These are phyloP conservation scores for Ilex asprella DNA, from an alignment of 257 asterid species.

Conservation along the genomic window DNA sequence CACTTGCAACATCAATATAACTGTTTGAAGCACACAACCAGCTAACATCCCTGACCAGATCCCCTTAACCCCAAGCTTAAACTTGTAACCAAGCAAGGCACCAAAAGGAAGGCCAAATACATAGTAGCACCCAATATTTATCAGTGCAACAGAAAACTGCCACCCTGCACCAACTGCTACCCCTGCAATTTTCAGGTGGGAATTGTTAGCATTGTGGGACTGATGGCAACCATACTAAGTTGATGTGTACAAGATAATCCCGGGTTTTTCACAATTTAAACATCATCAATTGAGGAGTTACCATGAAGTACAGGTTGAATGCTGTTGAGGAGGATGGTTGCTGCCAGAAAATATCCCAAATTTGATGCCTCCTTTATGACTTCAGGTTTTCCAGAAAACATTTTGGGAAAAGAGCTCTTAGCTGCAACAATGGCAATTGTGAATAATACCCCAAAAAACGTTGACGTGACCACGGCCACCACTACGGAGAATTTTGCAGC, in stretches of 20 bases:
- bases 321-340: slow-evolving; percentile 68
- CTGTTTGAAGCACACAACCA: slow-evolving; percentile 66
- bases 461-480: slow-evolving; percentile 48
- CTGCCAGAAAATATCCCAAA: slow-evolving; percentile 59
- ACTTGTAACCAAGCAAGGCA: slow-evolving; percentile 61
- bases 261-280: too few species aligned
- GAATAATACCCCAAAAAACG: slow-evolving; percentile 47
- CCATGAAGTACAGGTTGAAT: slow-evolving; percentile 81
- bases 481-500: slow-evolving; percentile 66
- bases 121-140: slow-evolving; percentile 55
- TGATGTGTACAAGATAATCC: too few species aligned
- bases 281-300: slow-evolving; percentile 9
- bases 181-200: slow-evolving; percentile 31
- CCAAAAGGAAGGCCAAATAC: slow-evolving; percentile 74
- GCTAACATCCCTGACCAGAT: slow-evolving; percentile 78
- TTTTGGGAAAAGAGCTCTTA: slow-evolving; percentile 31
- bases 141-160: slow-evolving; percentile 66
- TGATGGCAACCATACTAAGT: too few species aligned
- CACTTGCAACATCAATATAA: slow-evolving; percentile 26
- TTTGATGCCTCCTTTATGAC: slow-evolving; percentile 58
- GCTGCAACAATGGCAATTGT: slow-evolving; percentile 39
- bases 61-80: slow-evolving; percentile 57
- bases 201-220: not conserved
- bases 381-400: slow-evolving; percentile 44
- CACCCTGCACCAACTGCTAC: slow-evolving; percentile 96